A percentile compares a stretch with the other conserved stretches of the same genome.
Conservation (phyloP, 2,329 filamentous ascomycete genomes). For the Trichoderma atroviride region DNA sequence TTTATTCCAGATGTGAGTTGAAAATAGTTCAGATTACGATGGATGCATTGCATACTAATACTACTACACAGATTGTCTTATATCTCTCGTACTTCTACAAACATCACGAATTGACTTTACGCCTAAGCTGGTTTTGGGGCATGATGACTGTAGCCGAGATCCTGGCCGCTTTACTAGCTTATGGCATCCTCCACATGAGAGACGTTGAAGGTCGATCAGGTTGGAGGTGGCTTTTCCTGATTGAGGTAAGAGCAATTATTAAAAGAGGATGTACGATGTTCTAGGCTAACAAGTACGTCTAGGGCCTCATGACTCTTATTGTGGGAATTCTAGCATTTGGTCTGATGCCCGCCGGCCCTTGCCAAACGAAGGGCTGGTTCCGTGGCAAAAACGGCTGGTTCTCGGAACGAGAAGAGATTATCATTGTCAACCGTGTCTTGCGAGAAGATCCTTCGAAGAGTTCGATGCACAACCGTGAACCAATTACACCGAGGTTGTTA, state of each 20-base stretch:
- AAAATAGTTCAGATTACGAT: background rate
- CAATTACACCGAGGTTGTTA: constrained; percentile 49
- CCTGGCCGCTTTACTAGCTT: constrained; percentile 53
- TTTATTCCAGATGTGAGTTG: constrained; percentile 48
- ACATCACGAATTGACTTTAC: constrained; percentile 66
- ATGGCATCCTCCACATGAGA: constrained; percentile 43
- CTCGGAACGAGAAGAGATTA: constrained; percentile 49
- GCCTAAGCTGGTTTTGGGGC: constrained; percentile 71
- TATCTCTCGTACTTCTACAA: constrained; percentile 79
- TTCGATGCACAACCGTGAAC: constrained; percentile 59
- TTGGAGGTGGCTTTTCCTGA: constrained; percentile 42
- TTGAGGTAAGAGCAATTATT: constrained; percentile 2
- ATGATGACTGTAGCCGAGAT: constrained; percentile 61
- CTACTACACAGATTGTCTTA: constrained; percentile 37
- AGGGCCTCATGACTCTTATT: constrained; percentile 37
- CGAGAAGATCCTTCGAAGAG: constrained; percentile 62
- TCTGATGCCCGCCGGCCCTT: constrained; percentile 34
- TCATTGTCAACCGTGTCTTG: constrained; percentile 58
- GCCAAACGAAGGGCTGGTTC: constrained; percentile 57
- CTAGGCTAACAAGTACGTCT: background rate
- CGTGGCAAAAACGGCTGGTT: constrained; percentile 51
- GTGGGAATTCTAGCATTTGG: constrained; percentile 31
- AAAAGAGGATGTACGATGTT: background rate
- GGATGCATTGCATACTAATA: constrained; percentile 17
- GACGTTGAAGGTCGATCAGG: constrained; percentile 43